Conservation (phyloP, 768 basidiomycete genomes). For the Mycena crocata region DNA sequence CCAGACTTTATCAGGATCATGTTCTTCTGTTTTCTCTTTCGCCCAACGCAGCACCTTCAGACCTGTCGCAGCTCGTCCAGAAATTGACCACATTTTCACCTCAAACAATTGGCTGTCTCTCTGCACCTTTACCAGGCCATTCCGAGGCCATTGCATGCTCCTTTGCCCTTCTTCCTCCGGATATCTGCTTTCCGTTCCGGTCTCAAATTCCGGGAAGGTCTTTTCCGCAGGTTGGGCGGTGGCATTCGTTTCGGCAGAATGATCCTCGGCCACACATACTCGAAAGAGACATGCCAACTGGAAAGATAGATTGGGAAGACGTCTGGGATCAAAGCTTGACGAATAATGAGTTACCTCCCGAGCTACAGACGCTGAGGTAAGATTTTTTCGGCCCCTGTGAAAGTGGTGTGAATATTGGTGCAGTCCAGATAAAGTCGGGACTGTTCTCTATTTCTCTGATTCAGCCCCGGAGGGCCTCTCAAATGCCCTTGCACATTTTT, state of each 20-base stretch:
- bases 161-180: conserved; percentile 63
- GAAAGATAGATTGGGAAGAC: conserved; percentile 60
- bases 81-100: conserved; percentile 53
- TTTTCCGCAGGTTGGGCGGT: conserved; percentile 76
- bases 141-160: conserved; percentile 60
- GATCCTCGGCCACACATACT: conserved; percentile 17
- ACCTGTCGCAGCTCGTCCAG: conserved; percentile 54
- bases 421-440: conserved; percentile 46
- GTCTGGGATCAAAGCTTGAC: conserved; percentile 55
- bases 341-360: conserved; percentile 47
- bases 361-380: conserved; percentile 53
- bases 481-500: conserved; percentile 56
- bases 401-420: not conserved
- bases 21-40: conserved; percentile 65
- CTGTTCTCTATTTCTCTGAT: conserved; percentile 69
- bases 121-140: conserved; percentile 56
- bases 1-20: conserved; percentile 46
- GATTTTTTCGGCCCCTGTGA: conserved; percentile 27
- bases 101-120: conserved; percentile 71
- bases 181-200: conserved; percentile 62
- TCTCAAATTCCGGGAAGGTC: conserved; percentile 70
- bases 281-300: conserved; percentile 32
- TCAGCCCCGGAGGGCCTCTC: conserved; percentile 66
- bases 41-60: conserved; percentile 49
- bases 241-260: conserved; percentile 69